These are phyloP conservation scores for Microascus cirrosus DNA, from an alignment of 2,329 filamentous ascomycete species.

Conservation along the genomic window DNA sequence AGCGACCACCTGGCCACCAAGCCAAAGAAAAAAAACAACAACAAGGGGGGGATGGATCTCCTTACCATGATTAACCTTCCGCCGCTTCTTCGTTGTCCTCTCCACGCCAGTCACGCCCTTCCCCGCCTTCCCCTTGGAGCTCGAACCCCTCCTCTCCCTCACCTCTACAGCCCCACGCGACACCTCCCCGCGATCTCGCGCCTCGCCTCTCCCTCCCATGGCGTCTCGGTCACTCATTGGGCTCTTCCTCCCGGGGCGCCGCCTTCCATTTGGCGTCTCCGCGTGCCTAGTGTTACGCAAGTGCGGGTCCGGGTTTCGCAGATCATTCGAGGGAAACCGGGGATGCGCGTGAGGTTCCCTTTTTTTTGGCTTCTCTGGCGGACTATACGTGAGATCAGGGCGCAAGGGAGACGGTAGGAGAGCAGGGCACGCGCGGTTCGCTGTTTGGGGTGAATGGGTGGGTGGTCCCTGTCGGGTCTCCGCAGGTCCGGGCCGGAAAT, in stretches of 20 bases:
- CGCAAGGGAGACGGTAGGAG: neutral
- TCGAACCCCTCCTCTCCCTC: neutral
- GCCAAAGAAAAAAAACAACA: conserved; percentile 8
- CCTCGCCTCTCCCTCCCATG: neutral
- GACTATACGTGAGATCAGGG: neutral
- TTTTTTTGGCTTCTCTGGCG: neutral
- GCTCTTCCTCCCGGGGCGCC: neutral
- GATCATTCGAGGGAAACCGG: conserved; percentile 1
- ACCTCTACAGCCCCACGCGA: neutral
- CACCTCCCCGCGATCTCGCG: neutral
- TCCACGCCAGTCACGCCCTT: conserved; percentile 1
- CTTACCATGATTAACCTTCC: conserved; percentile 84
- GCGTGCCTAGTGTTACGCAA: conserved; percentile 2
- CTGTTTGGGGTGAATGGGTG: neutral
- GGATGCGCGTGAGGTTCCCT: no score
- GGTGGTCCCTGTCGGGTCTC: neutral
- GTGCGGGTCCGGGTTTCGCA: neutral
- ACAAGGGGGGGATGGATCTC: neutral
- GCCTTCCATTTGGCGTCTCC: conserved; percentile 3
- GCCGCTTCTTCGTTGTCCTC: conserved; percentile 58
- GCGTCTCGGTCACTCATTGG: conserved; percentile 1
- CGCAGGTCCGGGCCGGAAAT: neutral
- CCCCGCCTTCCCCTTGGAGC: neutral
- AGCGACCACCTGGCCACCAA: neutral
- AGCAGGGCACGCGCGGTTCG: neutral